Evolutionary conservation across 768 basidiomycete species (phyloP).

Genomic region (Crucibulum laeve): DNA sequence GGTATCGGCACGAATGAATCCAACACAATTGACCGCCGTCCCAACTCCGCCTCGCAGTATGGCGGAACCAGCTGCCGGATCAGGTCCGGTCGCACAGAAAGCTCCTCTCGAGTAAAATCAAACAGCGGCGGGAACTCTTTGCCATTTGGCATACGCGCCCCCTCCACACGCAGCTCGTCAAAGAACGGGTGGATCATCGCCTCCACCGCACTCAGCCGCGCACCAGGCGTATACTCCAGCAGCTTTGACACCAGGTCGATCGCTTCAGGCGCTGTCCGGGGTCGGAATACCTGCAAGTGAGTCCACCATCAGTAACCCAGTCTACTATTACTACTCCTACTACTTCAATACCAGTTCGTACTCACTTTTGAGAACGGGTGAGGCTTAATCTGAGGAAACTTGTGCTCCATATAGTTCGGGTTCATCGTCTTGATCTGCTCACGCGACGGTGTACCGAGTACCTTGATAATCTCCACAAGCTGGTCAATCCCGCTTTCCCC

Average conservation of each 20-base stretch:
- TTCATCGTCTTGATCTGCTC: conserved; percentile 99
- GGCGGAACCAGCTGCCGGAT: conserved; percentile 88
- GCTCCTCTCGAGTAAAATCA: conserved; percentile 94
- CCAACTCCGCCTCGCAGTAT: conserved; percentile 87
- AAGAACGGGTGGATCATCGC: conserved; percentile 97
- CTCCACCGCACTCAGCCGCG: conserved; percentile 84
- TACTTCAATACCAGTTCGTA: conserved; percentile 2
- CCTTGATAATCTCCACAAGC: conserved; percentile 99
- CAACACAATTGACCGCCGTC: conserved; percentile 79
- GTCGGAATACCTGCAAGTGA: conserved; percentile 84
- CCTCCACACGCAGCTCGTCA: conserved; percentile 89
- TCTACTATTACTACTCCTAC: conserved; percentile 2
- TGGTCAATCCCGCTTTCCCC: conserved; percentile 99
- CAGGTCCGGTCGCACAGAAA: conserved; percentile 94
- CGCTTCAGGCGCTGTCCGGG: conserved; percentile 92
- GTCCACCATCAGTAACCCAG: conserved; percentile 8
- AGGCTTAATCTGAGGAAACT: conserved; percentile 99
- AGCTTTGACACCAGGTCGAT: conserved; percentile 94
- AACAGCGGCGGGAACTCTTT: conserved; percentile 94
- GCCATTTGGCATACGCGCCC: conserved; percentile 93
- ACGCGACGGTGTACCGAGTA: conserved; percentile 94
- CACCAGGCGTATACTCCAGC: conserved; percentile 96
- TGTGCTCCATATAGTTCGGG: conserved; percentile 99
- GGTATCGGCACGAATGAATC: conserved; percentile 97
- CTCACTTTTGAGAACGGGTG: conserved; percentile 95